Conservation (phyloP, 164 flowering plant genomes). For the Buxus sempervirens region DNA sequence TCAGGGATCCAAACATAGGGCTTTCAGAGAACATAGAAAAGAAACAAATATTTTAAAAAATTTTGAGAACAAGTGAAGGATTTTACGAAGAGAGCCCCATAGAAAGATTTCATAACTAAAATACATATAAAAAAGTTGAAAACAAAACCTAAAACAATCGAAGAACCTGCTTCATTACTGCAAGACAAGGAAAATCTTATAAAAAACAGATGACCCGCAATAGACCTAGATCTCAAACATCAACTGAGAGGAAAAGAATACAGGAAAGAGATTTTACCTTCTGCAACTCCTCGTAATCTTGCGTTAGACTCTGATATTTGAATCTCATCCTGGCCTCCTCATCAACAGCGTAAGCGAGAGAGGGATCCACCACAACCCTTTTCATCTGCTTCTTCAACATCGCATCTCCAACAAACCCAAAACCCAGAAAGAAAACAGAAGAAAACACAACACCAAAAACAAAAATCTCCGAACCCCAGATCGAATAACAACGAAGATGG, state of each 20-base stretch:
- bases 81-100: no score
- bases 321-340: slow-evolving; percentile 47
- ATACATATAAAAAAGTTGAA: not conserved
- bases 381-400: slow-evolving; percentile 61
- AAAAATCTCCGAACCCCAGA: not conserved
- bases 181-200: not conserved
- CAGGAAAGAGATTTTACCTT: slow-evolving; percentile 45
- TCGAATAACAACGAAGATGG: not conserved
- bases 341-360: slow-evolving; percentile 20
- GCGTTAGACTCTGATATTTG: slow-evolving; percentile 64
- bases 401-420: slow-evolving; percentile 17
- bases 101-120: not conserved
- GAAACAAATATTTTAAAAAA: not conserved
- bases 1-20: not conserved
- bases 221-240: slow-evolving; percentile 7
- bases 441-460: not conserved
- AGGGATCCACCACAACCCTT: slow-evolving; percentile 29
- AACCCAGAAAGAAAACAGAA: slow-evolving; percentile 10
- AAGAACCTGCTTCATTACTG: not conserved
- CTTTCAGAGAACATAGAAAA: not conserved
- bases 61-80: not conserved
- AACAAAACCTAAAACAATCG: not conserved
- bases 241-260: no score
- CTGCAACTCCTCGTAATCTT: slow-evolving; percentile 61
- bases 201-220: not conserved